Percentiles rank a stretch among this genome's conserved stretches.
Conservation (phyloP, 306 rosid genomes). For the Cyamopsis tetragonoloba region DNA sequence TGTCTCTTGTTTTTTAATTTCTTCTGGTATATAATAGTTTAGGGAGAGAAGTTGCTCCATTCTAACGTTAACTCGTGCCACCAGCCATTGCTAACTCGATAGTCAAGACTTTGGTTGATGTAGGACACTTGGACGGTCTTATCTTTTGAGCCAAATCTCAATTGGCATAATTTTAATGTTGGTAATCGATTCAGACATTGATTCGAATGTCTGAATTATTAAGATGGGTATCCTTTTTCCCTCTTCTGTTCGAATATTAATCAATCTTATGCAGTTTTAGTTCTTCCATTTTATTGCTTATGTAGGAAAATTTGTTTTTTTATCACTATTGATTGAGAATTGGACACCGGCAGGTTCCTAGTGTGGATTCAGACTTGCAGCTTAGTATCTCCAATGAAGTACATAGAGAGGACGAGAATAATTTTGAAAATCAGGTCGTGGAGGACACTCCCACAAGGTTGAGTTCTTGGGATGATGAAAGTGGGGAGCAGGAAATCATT, state of each 20-base stretch:
- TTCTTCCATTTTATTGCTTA: slow-evolving; percentile 1
- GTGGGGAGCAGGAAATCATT: slow-evolving; percentile 5
- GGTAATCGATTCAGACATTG: not conserved
- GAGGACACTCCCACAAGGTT: slow-evolving; percentile 33
- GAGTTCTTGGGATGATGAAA: not conserved
- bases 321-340: slow-evolving; percentile 16
- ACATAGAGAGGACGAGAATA: not conserved
- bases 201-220: slow-evolving; percentile 2
- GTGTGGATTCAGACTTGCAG: slow-evolving; percentile 25
- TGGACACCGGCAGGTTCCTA: slow-evolving; percentile 27
- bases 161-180: not conserved
- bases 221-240: not conserved
- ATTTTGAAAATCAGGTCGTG: slow-evolving; percentile 25
- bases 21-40: slow-evolving; percentile 7
- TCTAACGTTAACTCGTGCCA: slow-evolving; percentile 5
- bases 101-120: not conserved
- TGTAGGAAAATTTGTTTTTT: not conserved
- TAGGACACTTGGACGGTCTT: not conserved
- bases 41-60: not conserved
- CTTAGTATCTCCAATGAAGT: slow-evolving; percentile 9
- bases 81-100: slow-evolving; percentile 1
- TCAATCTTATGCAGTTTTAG: slow-evolving; percentile 4
- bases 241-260: slow-evolving; percentile 11
- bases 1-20: not conserved
- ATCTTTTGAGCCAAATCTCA: not conserved